Evolutionary conservation across 768 basidiomycete species (phyloP).

Genomic region (Ramaria rubella): DNA sequence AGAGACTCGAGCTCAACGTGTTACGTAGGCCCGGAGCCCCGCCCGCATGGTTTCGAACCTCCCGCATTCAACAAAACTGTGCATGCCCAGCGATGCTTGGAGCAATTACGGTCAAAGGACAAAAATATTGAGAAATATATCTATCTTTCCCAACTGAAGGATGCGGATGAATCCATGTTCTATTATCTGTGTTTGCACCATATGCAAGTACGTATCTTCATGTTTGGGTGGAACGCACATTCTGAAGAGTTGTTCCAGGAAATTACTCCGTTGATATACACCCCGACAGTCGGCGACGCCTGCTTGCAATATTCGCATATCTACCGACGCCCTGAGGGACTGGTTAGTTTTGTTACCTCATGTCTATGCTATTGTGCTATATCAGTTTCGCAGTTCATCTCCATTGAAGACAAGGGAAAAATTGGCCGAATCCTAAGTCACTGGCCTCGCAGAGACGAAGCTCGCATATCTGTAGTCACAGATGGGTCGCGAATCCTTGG

Average conservation of each 20-base stretch:
- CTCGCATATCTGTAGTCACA: constrained; percentile 89
- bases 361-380: background rate
- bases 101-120: constrained; percentile 71
- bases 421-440: constrained; percentile 62
- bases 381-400: constrained; percentile 51
- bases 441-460: constrained; percentile 67
- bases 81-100: constrained; percentile 54
- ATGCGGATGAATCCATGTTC: constrained; percentile 67
- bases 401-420: constrained; percentile 77
- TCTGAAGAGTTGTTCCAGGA: constrained; percentile 29
- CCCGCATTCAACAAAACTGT: constrained; percentile 45
- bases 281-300: constrained; percentile 88
- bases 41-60: constrained; percentile 52
- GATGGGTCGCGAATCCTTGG: constrained; percentile 92
- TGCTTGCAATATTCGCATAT: constrained; percentile 79
- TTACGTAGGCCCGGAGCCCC: constrained; percentile 27
- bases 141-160: constrained; percentile 69
- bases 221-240: background rate
- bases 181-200: constrained; percentile 68
- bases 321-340: constrained; percentile 66
- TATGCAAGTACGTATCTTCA: constrained; percentile 45
- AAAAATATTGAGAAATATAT: constrained; percentile 78
- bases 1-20: constrained; percentile 13
- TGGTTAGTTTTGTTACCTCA: constrained; percentile 36
- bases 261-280: constrained; percentile 79